These are phyloP conservation scores for Neurospora sublineolata DNA, from an alignment of 495 filamentous ascomycete genomes.

Conservation along the genomic window DNA sequence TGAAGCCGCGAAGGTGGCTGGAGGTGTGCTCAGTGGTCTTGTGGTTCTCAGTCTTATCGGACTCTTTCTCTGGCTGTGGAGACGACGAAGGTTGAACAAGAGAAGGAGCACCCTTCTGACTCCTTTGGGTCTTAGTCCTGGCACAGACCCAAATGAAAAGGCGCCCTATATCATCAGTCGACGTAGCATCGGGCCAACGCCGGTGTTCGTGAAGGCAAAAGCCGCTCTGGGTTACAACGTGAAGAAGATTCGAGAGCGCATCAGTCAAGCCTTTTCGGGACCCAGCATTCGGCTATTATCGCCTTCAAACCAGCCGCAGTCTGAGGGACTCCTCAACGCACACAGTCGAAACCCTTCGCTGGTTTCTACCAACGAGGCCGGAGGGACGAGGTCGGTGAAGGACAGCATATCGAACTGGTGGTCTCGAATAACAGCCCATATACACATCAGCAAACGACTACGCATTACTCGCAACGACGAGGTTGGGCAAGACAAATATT, in stretches of 20 bases:
- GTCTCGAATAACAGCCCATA: conserved; percentile 27
- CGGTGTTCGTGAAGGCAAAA: conserved; percentile 25
- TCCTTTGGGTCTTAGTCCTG: conserved; percentile 25
- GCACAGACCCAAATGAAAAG: conserved; percentile 20
- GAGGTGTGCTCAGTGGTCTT: conserved; percentile 39
- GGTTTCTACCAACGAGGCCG: conserved; percentile 1
- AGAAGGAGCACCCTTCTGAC: conserved; percentile 34
- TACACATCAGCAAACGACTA: conserved; percentile 24
- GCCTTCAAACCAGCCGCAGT: conserved; percentile 22
- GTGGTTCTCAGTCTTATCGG: conserved; percentile 32
- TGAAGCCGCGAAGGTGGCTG: conserved; percentile 28
- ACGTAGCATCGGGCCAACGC: conserved; percentile 31
- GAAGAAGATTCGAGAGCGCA: conserved; percentile 24
- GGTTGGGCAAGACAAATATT: neutral
- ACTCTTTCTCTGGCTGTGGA: conserved; percentile 38
- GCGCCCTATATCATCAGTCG: conserved; percentile 30
- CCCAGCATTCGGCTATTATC: conserved; percentile 35
- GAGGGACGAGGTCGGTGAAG: conserved; percentile 13
- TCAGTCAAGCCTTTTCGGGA: conserved; percentile 33
- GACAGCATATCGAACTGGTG: conserved; percentile 30
- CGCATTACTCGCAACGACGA: conserved; percentile 12
- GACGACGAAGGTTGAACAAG: conserved; percentile 26
- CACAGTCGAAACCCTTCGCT: conserved; percentile 31
- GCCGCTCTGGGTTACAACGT: conserved; percentile 26
- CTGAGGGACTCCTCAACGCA: conserved; percentile 25